Evolutionary conservation across 768 basidiomycete genomes (phyloP), one percentile per base, ranked within the genome.

Genomic region (Floccularia luteovirens): DNA sequence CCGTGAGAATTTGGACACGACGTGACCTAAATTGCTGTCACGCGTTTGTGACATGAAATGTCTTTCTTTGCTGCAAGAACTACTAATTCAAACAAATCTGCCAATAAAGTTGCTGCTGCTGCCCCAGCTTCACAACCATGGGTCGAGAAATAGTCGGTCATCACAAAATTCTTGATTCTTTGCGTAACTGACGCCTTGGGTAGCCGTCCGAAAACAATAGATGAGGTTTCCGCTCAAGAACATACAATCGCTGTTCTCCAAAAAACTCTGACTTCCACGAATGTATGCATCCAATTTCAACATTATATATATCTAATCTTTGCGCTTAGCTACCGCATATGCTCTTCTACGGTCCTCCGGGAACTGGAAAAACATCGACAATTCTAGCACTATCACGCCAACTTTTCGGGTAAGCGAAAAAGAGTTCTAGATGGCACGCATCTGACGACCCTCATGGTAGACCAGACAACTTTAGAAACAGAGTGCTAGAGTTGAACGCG

Each of bases 341-440:
- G 93, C 69, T 99, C 34, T 99, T 99, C 69, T 99, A 99, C 50
- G 96, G 96, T 1, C 96, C 96, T 22, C 96, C 96, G 12, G 96
- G 96, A 23, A 97, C 94, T 10, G 96, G 96, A 30, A 99, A 99
- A 62, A 99, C 96, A 10, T 94, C 90, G 30, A 97, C 96, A 1
- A 97, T 99, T 49, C 79, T 99, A 17, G 96, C 96, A 14, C 69
- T 99, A 38, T 70, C 94, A 24, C 70, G 93, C 38, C 91, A 99
- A 60, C 74, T 99, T 16, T 99, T 94, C 58, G 96, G 96, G 87
- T 92, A 47, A 46, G 77, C 50, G 28, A n/a, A 4, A 14, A 37
- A 19, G 46, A 3, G 5, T 17, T 38, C 31, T 11, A 27, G 13
- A 27, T 25, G n/a, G n/a, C n/a, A n/a, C n/a, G n/a, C n/a, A n/a